phyloP scores from a whole-genome alignment of 108 stramenopile genomes.

The Nitzschia putrida region DNA sequence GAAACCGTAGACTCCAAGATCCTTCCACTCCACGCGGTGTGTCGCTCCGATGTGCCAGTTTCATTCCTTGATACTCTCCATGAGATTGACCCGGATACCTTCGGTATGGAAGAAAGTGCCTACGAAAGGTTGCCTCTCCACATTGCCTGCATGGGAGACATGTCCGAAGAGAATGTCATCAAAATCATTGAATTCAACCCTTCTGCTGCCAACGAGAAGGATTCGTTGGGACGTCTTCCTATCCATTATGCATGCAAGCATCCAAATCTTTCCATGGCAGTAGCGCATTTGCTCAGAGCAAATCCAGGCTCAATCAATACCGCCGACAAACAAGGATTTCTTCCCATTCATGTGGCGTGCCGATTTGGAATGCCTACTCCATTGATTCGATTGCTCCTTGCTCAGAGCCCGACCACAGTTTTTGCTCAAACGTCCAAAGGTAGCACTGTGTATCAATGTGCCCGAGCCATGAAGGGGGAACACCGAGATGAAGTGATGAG shows the following conservation, averaged over 20 bases:
- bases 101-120: background rate
- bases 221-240: conserved; percentile 8
- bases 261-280: background rate
- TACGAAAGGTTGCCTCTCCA: conserved; percentile 20
- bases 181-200: conserved; percentile 7
- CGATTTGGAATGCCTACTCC: background rate
- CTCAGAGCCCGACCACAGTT: background rate
- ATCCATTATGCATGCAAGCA: conserved; percentile 20
- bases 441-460: conserved; percentile 7
- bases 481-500: conserved; percentile 7
- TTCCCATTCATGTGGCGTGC: conserved; percentile 24
- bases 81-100: background rate
- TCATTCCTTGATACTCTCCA: background rate
- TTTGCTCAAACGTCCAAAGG: conserved; percentile 11
- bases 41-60: background rate
- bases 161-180: background rate
- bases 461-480: conserved; percentile 1
- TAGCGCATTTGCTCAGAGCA: background rate
- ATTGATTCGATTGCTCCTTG: conserved; percentile 18
- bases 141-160: conserved; percentile 1
- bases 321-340: conserved; percentile 2
- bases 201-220: conserved; percentile 2
- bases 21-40: background rate
- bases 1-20: background rate
- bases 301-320: background rate